phyloP scores from a whole-genome alignment of 805 yeast species.

The Lachancea fermentati region DNA sequence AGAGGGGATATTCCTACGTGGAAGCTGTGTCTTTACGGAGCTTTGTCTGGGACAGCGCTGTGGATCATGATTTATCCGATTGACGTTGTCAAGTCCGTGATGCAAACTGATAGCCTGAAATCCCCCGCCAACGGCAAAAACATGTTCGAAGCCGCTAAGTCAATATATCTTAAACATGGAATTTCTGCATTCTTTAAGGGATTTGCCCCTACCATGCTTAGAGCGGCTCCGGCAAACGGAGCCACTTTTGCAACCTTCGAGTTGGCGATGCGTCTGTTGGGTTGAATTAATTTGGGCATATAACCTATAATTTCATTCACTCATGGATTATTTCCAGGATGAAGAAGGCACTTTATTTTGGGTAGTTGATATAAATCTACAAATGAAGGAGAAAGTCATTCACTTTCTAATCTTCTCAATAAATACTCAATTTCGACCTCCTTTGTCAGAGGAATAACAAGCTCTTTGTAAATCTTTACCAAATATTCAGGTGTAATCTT shows the following conservation, averaged over 20 bases:
- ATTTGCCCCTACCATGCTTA: slow-evolving; percentile 81
- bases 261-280: slow-evolving; percentile 68
- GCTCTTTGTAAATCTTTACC: slow-evolving; percentile 77
- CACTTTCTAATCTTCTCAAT: slow-evolving; percentile 72
- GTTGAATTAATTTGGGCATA: slow-evolving; percentile 23
- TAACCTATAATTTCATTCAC: neutral
- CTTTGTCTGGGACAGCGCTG: slow-evolving; percentile 80
- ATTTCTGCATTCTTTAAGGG: slow-evolving; percentile 81
- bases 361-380: neutral
- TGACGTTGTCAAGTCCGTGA: slow-evolving; percentile 83
- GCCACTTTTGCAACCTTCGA: slow-evolving; percentile 95
- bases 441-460: slow-evolving; percentile 90
- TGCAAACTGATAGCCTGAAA: slow-evolving; percentile 47
- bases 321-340: neutral
- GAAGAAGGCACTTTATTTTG: neutral
- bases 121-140: slow-evolving; percentile 57
- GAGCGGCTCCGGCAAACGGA: slow-evolving; percentile 98
- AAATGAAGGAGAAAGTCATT: slow-evolving; percentile 1
- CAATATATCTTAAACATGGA: slow-evolving; percentile 56
- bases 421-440: slow-evolving; percentile 92
- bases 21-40: slow-evolving; percentile 85
- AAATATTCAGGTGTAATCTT: slow-evolving; percentile 79
- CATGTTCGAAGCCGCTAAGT: slow-evolving; percentile 45
- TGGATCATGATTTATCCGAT: slow-evolving; percentile 85
- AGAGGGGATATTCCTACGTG: slow-evolving; percentile 79